Base-by-base conservation (phyloP, 1,284 basidiomycete species). In the Phlebopus sp. region DNA sequence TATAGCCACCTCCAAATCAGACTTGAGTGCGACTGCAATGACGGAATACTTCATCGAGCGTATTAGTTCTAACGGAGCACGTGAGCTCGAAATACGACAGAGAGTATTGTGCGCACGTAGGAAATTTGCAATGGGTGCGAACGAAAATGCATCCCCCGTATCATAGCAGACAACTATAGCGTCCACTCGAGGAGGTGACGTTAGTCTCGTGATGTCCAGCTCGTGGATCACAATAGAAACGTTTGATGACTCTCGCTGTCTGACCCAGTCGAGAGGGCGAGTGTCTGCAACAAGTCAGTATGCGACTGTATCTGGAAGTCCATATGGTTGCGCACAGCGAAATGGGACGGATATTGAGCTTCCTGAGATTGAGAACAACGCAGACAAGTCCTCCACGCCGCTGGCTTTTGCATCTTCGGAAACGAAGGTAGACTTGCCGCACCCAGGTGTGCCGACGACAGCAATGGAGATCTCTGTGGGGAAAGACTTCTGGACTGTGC, bases 101-200 rank as follows among this genome's bases (percentile, higher is more conserved):
- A 46, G 25, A 53, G 37, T 41, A 29, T 42, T 51, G 21, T 23
- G 56, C 51, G 70, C 79, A 90, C 86, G 73, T 39, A 89, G 71
- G 45, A 88, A 71, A 31, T 72, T 71, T 62, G 81, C 76, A 17
- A 90, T 76, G 30, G 79, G 80, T 27, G 64, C 63, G 56, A 86
- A 86, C 19, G 89, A 89, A 5, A 68, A 60, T 49, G 64, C 63
- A 53, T 79, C 71, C 1, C 81, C 78, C 13, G 80, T 76, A 64
- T 90, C 85, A 64, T 89, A 91, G 57, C 88, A 90, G 37, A 91
- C 74, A 36, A 90, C 73, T 18, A 84, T 73, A 6, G 82, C 88
- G 58, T 89, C 79, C 45, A 87, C 71, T n/a, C 68, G 66, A 18
- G 82, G 80, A 13, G 79, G 73, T 7, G 71, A 73, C 39, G 76